Evolutionary conservation across 2,329 filamentous ascomycete species (phyloP).

Genomic region (Phaeosphaeriaceae sp.): DNA sequence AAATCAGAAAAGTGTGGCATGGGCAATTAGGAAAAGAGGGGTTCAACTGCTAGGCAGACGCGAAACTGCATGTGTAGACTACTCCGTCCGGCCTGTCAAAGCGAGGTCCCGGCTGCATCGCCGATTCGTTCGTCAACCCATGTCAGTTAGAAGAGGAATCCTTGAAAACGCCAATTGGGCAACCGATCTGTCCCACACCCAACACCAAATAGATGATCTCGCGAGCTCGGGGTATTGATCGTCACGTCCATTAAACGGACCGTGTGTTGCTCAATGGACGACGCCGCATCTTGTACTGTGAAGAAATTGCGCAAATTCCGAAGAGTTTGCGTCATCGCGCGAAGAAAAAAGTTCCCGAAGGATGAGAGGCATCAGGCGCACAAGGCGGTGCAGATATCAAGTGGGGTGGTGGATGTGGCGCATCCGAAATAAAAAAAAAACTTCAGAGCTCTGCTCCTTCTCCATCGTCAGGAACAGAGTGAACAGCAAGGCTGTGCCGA

Average conservation of each 20-base stretch:
- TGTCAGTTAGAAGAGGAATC: not conserved
- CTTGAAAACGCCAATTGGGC: constrained; percentile 5
- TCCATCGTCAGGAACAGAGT: not conserved
- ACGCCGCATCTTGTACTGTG: not conserved
- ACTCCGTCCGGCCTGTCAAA: not conserved
- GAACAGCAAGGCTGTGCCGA: not conserved
- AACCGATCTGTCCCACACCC: not conserved
- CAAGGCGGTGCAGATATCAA: no score
- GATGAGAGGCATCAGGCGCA: not conserved
- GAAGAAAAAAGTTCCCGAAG: not conserved
- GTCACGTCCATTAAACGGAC: no score
- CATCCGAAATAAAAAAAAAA: not conserved
- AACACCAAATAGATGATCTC: not conserved
- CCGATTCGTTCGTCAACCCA: constrained; percentile 3
- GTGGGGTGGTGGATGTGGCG: no score
- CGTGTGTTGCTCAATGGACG: not conserved
- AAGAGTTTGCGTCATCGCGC: not conserved
- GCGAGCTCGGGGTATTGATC: not conserved
- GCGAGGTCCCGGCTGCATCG: not conserved
- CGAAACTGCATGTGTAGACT: not conserved
- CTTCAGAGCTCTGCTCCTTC: not conserved
- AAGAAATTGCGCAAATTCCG: not conserved
- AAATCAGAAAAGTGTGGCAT: not conserved
- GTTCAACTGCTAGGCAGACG: not conserved
- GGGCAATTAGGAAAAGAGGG: not conserved